These are phyloP conservation scores for Colletotrichum coccodes DNA, from an alignment of 2,329 filamentous ascomycete species.

Conservation along the genomic window DNA sequence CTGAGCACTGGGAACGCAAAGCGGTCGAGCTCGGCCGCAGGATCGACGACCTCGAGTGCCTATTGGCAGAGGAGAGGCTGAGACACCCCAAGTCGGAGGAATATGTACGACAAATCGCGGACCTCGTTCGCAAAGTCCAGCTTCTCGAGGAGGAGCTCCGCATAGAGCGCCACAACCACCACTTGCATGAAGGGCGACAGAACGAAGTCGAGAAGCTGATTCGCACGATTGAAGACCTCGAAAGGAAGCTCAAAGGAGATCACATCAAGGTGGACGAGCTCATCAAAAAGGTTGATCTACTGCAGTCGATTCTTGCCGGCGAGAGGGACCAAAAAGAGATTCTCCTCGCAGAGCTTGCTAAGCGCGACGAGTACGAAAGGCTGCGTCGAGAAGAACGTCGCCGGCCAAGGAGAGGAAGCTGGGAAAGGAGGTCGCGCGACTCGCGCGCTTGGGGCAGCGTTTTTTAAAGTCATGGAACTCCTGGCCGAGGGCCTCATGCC, in stretches of 20 bases:
- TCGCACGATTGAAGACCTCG: slow-evolving; percentile 16
- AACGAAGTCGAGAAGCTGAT: slow-evolving; percentile 22
- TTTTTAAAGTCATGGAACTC: not conserved
- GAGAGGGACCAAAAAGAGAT: slow-evolving; percentile 24
- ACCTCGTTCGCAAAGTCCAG: slow-evolving; percentile 28
- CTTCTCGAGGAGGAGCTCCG: slow-evolving; percentile 26
- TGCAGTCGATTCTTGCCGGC: slow-evolving; percentile 16
- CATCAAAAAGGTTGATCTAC: slow-evolving; percentile 23
- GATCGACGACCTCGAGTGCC: slow-evolving; percentile 19
- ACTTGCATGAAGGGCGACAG: slow-evolving; percentile 9
- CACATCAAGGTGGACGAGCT: slow-evolving; percentile 16
- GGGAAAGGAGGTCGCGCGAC: slow-evolving; percentile 19
- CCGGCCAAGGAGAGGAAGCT: slow-evolving; percentile 22
- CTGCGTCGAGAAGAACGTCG: slow-evolving; percentile 3
- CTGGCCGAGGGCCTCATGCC: too few relatives aligned
- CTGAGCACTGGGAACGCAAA: slow-evolving; percentile 98
- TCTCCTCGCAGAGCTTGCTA: slow-evolving; percentile 21
- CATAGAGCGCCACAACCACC: slow-evolving; percentile 15
- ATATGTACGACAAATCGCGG: slow-evolving; percentile 21
- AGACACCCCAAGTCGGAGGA: slow-evolving; percentile 8
- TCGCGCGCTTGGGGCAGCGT: slow-evolving; percentile 3
- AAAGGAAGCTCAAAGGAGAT: slow-evolving; percentile 24
- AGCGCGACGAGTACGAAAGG: slow-evolving; percentile 22
- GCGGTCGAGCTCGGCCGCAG: slow-evolving; percentile 17
- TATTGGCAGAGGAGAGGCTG: slow-evolving; percentile 19